phyloP scores from a whole-genome alignment of 805 yeast genomes.

The Diddensiella santjacobensis region DNA sequence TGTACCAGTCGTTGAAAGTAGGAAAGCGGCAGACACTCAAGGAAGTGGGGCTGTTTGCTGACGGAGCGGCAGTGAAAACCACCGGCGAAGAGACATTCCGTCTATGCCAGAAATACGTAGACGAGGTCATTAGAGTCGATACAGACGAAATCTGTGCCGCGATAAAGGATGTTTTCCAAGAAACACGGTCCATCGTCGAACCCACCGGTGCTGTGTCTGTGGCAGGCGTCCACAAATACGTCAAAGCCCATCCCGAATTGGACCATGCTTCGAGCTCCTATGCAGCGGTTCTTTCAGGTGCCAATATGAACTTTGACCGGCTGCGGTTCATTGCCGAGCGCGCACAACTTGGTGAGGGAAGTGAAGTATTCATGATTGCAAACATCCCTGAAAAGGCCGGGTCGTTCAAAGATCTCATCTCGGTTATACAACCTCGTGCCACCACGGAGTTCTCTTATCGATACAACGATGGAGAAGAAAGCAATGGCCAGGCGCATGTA shows the following conservation, averaged over 20 bases:
- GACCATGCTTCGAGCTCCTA: slow-evolving; percentile 69
- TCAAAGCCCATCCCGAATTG: slow-evolving; percentile 55
- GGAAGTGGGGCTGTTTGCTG: slow-evolving; percentile 95
- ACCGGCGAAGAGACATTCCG: slow-evolving; percentile 91
- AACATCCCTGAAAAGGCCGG: slow-evolving; percentile 94
- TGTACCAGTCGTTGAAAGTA: slow-evolving; percentile 62
- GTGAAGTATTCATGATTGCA: slow-evolving; percentile 86
- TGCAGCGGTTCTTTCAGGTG: slow-evolving; percentile 88
- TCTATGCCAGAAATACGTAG: slow-evolving; percentile 72
- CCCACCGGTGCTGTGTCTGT: slow-evolving; percentile 97
- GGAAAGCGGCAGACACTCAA: slow-evolving; percentile 54
- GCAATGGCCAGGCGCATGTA: slow-evolving; percentile 56
- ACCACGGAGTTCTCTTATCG: slow-evolving; percentile 96
- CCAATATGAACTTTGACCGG: slow-evolving; percentile 97
- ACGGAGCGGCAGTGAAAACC: slow-evolving; percentile 92
- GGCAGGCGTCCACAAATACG: slow-evolving; percentile 88
- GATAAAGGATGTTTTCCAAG: slow-evolving; percentile 93
- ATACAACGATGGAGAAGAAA: slow-evolving; percentile 39
- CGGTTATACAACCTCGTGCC: slow-evolving; percentile 76
- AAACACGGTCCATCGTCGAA: slow-evolving; percentile 88
- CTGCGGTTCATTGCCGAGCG: slow-evolving; percentile 94
- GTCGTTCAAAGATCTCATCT: slow-evolving; percentile 73
- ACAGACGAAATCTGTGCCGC: slow-evolving; percentile 98
- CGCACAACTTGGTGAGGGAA: slow-evolving; percentile 97
- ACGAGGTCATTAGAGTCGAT: slow-evolving; percentile 77